Evolutionary conservation across 768 basidiomycete species (phyloP), one percentile per base, ranked within the genome.

Genomic region (Amanita rubescens): DNA sequence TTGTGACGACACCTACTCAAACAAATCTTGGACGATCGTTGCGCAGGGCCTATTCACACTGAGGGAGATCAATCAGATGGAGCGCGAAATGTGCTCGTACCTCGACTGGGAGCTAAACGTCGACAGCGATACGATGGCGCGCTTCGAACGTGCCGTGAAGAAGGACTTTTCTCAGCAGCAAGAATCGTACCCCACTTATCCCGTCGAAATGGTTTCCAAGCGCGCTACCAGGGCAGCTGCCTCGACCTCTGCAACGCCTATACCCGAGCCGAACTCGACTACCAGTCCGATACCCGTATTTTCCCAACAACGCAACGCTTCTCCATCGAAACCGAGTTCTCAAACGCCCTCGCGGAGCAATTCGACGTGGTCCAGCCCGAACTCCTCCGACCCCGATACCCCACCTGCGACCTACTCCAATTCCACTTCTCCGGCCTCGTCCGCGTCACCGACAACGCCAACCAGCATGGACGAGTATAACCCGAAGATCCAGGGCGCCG

Each of bases 1-100:
- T 46, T 93, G 91, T 69, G 91, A 94, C 72, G 91, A 94, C 61
- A 94, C 90, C 0, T 94, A 94, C 66, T 90, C 87, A 14, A 94
- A 94, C 78, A 91, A 92, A 65, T 89, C 87, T 0, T 94, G 92
- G 92, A 80, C 82, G 5, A 87, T 94, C 42, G 92, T 94, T 37
- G 91, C 88, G 0, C 90, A 94, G 67, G 84, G 82, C 25, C 85
- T 92, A 81, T 94, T 94, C 61, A 77, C 75, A 3, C 71, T 94
- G 6, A 78, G 87, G 43, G 93, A 94, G 76, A 86, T 96, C 63
- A 96, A 96, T 68, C 92, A 94, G 75, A 94, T 94, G 92, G 93
- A 94, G 72, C 74, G 91, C 20, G 92, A 94, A 69, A 93, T 96
- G 85, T 92, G 78, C 62, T 75, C 81, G 14, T 98, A 97, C 63